These are phyloP conservation scores for Colletotrichum karsti DNA, from an alignment of 2,329 filamentous ascomycete genomes.

Conservation along the genomic window DNA sequence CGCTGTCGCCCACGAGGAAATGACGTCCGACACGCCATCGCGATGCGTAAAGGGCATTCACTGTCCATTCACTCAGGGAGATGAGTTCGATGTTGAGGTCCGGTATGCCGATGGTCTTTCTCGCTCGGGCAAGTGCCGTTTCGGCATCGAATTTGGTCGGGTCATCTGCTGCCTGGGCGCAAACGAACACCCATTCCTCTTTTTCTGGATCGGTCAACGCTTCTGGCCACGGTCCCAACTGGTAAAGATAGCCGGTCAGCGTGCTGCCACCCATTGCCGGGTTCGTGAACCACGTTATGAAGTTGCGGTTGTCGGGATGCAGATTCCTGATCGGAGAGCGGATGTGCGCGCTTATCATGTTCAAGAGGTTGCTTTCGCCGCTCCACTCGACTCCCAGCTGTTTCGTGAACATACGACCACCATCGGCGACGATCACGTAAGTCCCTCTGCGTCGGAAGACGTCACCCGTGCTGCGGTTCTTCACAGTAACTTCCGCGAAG, in stretches of 20 bases:
- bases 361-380: not conserved
- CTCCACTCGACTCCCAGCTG: not conserved
- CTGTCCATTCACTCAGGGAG: not conserved
- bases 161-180: not conserved
- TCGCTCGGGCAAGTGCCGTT: not conserved
- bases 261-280: not conserved
- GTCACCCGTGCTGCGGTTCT: not conserved
- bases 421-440: not conserved
- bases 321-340: not conserved
- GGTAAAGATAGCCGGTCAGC: not conserved
- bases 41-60: not conserved
- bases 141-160: not conserved
- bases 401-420: not conserved
- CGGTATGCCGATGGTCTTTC: not conserved
- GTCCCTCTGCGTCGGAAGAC: not conserved
- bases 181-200: not conserved
- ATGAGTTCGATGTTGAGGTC: not conserved
- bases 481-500: not conserved
- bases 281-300: not conserved
- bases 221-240: not conserved
- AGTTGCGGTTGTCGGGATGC: not conserved
- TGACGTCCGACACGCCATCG: not conserved
- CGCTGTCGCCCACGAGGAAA: not conserved
- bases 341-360: not conserved
- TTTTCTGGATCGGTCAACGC: not conserved